Conservation (phyloP, 1,284 basidiomycete species). For the Moesziomyces sp. region DNA sequence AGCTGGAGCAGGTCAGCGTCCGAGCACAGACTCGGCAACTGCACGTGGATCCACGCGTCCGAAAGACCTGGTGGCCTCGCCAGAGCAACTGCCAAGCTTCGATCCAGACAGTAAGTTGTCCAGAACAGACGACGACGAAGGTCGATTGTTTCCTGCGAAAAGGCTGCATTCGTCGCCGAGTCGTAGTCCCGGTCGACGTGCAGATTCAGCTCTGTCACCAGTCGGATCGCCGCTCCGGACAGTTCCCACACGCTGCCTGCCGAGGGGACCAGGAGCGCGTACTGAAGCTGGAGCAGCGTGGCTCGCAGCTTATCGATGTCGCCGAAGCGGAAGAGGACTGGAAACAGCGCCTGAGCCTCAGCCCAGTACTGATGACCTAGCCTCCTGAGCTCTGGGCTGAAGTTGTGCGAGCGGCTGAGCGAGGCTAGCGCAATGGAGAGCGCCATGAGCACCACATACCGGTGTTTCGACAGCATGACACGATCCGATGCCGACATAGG, state of each 20-base stretch:
- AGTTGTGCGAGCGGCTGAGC: slow-evolving; percentile 41
- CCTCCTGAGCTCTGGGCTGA: slow-evolving; percentile 42
- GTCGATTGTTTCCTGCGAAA: slow-evolving; percentile 27
- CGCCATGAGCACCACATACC: slow-evolving; percentile 36
- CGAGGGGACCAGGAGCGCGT: slow-evolving; percentile 34
- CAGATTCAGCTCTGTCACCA: slow-evolving; percentile 44
- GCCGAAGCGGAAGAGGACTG: slow-evolving; percentile 14
- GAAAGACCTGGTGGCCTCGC: slow-evolving; percentile 43
- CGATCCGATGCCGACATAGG: slow-evolving; percentile 15
- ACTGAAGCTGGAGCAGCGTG: slow-evolving; percentile 37
- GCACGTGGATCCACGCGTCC: slow-evolving; percentile 49
- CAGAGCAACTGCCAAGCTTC: slow-evolving; percentile 34
- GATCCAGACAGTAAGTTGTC: slow-evolving; percentile 48
- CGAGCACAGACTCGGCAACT: slow-evolving; percentile 31
- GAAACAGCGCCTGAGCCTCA: slow-evolving; percentile 32
- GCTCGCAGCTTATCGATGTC: slow-evolving; percentile 45
- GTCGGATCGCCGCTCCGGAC: slow-evolving; percentile 39
- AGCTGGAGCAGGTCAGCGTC: slow-evolving; percentile 25
- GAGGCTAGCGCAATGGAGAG: slow-evolving; percentile 42
- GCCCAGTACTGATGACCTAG: slow-evolving; percentile 43
- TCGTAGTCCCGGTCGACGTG: slow-evolving; percentile 46
- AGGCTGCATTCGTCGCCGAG: slow-evolving; percentile 26
- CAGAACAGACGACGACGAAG: slow-evolving; percentile 43
- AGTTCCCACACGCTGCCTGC: slow-evolving; percentile 49
- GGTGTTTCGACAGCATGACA: slow-evolving; percentile 23